Percentiles rank a stretch among this genome's conserved stretches.
Evolutionary conservation across 768 basidiomycete genomes (phyloP).

Genomic region (Crassisporium funariophilum): DNA sequence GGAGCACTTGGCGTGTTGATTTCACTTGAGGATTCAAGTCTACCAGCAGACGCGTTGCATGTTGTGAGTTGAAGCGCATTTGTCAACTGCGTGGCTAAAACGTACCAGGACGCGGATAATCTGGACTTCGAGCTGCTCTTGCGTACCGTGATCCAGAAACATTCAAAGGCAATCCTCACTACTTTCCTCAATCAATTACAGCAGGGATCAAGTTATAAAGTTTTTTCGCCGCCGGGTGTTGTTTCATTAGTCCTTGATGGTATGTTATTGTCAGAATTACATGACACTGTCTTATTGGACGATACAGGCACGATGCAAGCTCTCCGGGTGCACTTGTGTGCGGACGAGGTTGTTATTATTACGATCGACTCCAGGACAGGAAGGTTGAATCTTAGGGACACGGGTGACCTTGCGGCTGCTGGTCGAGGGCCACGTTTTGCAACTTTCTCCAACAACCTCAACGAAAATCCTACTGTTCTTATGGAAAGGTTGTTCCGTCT

Average conservation of each 20-base stretch:
- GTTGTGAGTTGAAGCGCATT: constrained; percentile 51
- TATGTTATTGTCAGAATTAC: constrained; percentile 26
- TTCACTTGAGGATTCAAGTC: constrained; percentile 45
- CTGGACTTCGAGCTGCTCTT: constrained; percentile 78
- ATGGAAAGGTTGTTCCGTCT: constrained; percentile 58
- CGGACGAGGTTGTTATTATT: constrained; percentile 74
- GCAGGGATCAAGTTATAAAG: constrained; percentile 47
- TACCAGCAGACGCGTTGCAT: constrained; percentile 43
- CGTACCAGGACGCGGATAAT: constrained; percentile 58
- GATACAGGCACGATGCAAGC: constrained; percentile 53
- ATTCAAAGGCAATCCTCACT: constrained; percentile 63
- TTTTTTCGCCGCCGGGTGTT: constrained; percentile 66
- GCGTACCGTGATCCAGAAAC: constrained; percentile 60
- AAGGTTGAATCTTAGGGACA: constrained; percentile 74
- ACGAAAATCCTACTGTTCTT: constrained; percentile 66
- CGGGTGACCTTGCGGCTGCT: constrained; percentile 76
- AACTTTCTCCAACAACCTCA: constrained; percentile 59
- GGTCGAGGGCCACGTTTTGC: constrained; percentile 71
- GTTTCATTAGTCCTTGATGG: constrained; percentile 60
- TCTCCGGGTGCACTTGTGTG: constrained; percentile 71
- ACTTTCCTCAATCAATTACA: constrained; percentile 59
- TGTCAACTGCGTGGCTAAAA: constrained; percentile 1
- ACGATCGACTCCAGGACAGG: constrained; percentile 83
- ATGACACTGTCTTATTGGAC: background rate
- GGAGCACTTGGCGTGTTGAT: constrained; percentile 65